Conservation (phyloP, 2,329 filamentous ascomycete genomes). For the Fusarium napiforme region DNA sequence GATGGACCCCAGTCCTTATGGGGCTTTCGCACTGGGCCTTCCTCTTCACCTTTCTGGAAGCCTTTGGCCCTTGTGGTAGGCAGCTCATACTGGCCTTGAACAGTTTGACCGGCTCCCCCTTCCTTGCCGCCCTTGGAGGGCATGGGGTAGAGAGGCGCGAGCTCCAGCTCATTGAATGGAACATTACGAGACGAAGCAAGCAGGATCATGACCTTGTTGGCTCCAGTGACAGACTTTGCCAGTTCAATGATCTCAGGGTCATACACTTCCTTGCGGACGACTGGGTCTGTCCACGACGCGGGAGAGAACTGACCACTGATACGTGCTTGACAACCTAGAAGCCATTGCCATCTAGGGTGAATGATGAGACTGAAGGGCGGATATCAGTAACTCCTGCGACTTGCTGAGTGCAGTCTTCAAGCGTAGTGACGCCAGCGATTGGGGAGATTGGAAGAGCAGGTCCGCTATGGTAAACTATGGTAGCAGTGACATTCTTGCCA, state of each 20-base stretch:
- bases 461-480: not conserved
- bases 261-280: not conserved
- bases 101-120: not conserved
- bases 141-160: not conserved
- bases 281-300: not conserved
- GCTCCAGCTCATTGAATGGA: not conserved
- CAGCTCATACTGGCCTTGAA: not conserved
- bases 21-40: not conserved
- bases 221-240: not conserved
- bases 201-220: not conserved
- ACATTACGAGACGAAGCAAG: not conserved
- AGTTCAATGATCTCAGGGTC: not conserved
- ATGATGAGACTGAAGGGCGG: not conserved
- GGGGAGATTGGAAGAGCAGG: not conserved
- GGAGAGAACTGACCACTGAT: not conserved
- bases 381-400: not conserved
- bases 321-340: not conserved
- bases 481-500: not conserved
- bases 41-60: not conserved
- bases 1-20: not conserved
- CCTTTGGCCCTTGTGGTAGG: not conserved
- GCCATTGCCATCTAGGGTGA: not conserved
- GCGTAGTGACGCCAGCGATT: not conserved
- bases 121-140: fast-evolving
- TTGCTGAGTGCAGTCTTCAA: not conserved